A percentile compares a stretch with the other conserved stretches of the same genome.
Conservation (phyloP, 2,329 filamentous ascomycete species). For the Berkeleyomyces basicola region DNA sequence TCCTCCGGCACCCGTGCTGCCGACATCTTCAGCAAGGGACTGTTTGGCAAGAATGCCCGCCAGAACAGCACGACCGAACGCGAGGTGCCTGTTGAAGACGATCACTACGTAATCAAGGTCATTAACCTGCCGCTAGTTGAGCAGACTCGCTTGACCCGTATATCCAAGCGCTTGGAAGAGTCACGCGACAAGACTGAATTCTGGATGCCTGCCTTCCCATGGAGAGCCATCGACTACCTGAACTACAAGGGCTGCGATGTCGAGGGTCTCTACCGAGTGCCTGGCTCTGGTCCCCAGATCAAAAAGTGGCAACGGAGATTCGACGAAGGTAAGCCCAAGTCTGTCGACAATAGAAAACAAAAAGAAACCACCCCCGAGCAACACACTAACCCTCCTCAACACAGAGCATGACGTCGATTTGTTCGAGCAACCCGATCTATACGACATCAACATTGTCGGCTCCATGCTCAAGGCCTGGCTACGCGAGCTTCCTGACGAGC, state of each 20-base stretch:
- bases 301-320: constrained; percentile 89
- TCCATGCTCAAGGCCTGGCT: constrained; percentile 96
- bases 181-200: constrained; percentile 94
- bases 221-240: constrained; percentile 89
- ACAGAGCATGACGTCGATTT: constrained; percentile 76
- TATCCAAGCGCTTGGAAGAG: constrained; percentile 73
- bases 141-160: constrained; percentile 78
- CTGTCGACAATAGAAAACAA: not conserved
- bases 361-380: not conserved
- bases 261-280: constrained; percentile 82
- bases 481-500: constrained; percentile 81
- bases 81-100: constrained; percentile 52
- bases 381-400: not conserved
- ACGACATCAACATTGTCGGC: constrained; percentile 91
- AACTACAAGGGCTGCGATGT: constrained; percentile 91
- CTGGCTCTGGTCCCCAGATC: constrained; percentile 76
- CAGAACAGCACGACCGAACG: constrained; percentile 54
- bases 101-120: constrained; percentile 69
- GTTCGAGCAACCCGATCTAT: constrained; percentile 71
- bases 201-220: constrained; percentile 95
- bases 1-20: constrained; percentile 58
- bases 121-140: constrained; percentile 76
- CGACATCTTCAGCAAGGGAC: constrained; percentile 64
- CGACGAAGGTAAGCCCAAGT: constrained; percentile 48
- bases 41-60: constrained; percentile 63